phyloP scores from a whole-genome alignment of 805 yeast species.

The Saccharomycopsis capsularis region DNA sequence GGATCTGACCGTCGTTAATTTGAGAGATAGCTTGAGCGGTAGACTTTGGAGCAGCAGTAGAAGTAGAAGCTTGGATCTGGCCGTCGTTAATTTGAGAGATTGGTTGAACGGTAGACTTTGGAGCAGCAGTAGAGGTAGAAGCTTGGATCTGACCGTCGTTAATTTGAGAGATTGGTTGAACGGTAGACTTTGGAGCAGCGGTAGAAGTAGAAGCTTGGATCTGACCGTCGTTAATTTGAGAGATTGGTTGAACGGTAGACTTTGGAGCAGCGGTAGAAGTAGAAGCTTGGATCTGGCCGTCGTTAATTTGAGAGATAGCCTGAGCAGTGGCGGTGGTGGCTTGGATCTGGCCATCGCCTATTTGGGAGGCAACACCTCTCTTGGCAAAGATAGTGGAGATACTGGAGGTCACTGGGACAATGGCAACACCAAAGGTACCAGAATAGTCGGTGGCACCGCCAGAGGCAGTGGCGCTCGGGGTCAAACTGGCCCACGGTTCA shows the following conservation, averaged over 20 bases:
- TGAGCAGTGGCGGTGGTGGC: slow-evolving; percentile 23
- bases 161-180: slow-evolving; percentile 34
- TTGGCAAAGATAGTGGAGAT: slow-evolving; percentile 21
- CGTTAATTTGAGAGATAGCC: slow-evolving; percentile 46
- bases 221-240: slow-evolving; percentile 44
- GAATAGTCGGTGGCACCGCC: slow-evolving; percentile 33
- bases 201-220: slow-evolving; percentile 30
- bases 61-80: slow-evolving; percentile 29
- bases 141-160: slow-evolving; percentile 48
- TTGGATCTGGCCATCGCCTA: slow-evolving; percentile 48
- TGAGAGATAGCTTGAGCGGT: slow-evolving; percentile 30
- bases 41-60: slow-evolving; percentile 13
- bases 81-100: slow-evolving; percentile 29
- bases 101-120: slow-evolving; percentile 26
- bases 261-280: slow-evolving; percentile 30
- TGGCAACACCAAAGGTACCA: slow-evolving; percentile 38
- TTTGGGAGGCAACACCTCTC: slow-evolving; percentile 31
- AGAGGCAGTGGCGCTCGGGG: slow-evolving; percentile 34
- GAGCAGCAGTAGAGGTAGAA: slow-evolving; percentile 25
- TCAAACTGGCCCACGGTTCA: slow-evolving; percentile 35
- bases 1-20: slow-evolving; percentile 49
- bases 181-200: slow-evolving; percentile 28
- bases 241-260: slow-evolving; percentile 25
- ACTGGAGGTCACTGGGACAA: slow-evolving; percentile 31
- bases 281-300: slow-evolving; percentile 53